These are phyloP conservation scores for Arachis hypogaea DNA, from an alignment of 306 rosid genomes.

Conservation along the genomic window DNA sequence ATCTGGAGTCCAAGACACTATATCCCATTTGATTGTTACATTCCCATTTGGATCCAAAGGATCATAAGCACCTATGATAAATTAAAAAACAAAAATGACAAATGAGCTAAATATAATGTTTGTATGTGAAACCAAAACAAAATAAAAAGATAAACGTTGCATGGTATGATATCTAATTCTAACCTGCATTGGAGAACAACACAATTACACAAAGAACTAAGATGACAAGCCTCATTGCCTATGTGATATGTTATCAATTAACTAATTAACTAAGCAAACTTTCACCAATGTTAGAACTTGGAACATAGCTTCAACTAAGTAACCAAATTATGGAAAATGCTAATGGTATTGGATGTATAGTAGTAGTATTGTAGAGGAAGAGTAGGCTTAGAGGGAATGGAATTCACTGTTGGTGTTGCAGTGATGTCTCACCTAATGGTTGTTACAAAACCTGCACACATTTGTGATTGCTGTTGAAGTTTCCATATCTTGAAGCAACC, in stretches of 20 bases:
- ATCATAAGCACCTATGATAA: constrained; percentile 71
- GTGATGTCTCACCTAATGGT: constrained; percentile 63
- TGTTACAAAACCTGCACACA: constrained; percentile 46
- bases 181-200: constrained; percentile 64
- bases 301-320: constrained; percentile 13
- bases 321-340: constrained; percentile 23
- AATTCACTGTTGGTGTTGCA: constrained; percentile 29
- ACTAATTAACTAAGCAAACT: not conserved
- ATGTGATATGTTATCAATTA: constrained; percentile 28
- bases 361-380: constrained; percentile 34
- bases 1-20: constrained; percentile 94
- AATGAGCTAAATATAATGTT: not conserved
- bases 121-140: constrained; percentile 15
- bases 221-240: constrained; percentile 55
- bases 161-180: not conserved
- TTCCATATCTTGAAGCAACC: constrained; percentile 81
- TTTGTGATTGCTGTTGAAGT: constrained; percentile 45
- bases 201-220: constrained; percentile 53
- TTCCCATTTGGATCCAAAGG: constrained; percentile 96
- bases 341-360: constrained; percentile 17
- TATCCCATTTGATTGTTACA: constrained; percentile 86
- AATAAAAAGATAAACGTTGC: not conserved
- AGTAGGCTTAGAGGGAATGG: constrained; percentile 34
- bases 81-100: constrained; percentile 14
- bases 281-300: not conserved